Evolutionary conservation across 805 yeast genomes (phyloP).

Genomic region (Kuraishia piskuri): DNA sequence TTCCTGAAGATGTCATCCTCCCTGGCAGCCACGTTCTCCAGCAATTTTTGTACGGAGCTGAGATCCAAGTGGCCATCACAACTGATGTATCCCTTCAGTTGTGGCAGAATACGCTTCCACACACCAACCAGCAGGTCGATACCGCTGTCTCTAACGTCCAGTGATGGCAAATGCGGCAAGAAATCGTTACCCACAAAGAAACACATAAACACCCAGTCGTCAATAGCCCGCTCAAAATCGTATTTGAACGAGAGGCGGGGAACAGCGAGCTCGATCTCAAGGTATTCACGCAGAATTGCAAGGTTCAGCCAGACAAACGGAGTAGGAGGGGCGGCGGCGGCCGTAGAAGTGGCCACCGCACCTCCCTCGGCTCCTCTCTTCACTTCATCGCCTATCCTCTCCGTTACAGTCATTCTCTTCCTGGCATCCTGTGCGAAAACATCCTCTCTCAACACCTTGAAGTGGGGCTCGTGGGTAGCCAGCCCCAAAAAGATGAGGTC

Average conservation of each 20-base stretch:
- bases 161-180: conserved; percentile 89
- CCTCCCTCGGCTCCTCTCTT: conserved; percentile 20
- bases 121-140: conserved; percentile 72
- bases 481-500: conserved; percentile 92
- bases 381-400: conserved; percentile 30
- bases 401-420: conserved; percentile 51
- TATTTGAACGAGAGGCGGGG: conserved; percentile 65
- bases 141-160: conserved; percentile 92
- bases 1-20: conserved; percentile 74
- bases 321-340: conserved; percentile 23
- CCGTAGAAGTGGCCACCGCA: too few relatives aligned
- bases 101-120: conserved; percentile 73
- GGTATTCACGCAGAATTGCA: conserved; percentile 78
- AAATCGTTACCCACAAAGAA: conserved; percentile 98
- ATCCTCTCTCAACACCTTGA: conserved; percentile 88
- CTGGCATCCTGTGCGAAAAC: conserved; percentile 76
- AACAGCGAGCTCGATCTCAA: conserved; percentile 70
- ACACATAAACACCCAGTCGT: conserved; percentile 98
- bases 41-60: conserved; percentile 63
- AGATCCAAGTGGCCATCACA: conserved; percentile 81
- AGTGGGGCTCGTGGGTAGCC: conserved; percentile 98
- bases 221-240: conserved; percentile 92
- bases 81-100: conserved; percentile 70
- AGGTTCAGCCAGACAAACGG: conserved; percentile 95
- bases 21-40: conserved; percentile 55